Conservation (phyloP, 768 basidiomycete species). For the Trametes sanguinea region DNA sequence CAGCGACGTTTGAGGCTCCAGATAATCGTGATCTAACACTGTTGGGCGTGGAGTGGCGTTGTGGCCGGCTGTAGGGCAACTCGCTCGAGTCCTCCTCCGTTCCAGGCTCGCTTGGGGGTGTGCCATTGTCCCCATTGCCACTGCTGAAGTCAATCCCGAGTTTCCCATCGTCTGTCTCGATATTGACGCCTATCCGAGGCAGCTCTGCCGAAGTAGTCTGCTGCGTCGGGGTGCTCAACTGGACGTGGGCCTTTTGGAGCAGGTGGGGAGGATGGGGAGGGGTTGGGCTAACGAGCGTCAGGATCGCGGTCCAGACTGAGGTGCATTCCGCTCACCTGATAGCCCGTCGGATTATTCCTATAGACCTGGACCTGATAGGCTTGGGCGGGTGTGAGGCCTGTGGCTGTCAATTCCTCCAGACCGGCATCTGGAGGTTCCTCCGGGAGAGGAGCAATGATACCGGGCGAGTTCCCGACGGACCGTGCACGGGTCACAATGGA, state of each 20-base stretch:
- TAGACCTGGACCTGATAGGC: slow-evolving; percentile 80
- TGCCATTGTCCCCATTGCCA: slow-evolving; percentile 14
- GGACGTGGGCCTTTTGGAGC: slow-evolving; percentile 19
- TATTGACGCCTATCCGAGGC: slow-evolving; percentile 43
- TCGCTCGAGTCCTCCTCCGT: slow-evolving; percentile 26
- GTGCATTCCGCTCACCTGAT: slow-evolving; percentile 37
- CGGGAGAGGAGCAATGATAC: slow-evolving; percentile 47
- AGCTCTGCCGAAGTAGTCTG: slow-evolving; percentile 26
- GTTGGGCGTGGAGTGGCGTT: slow-evolving; percentile 23
- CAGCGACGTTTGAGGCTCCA: slow-evolving; percentile 23
- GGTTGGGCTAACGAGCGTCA: slow-evolving; percentile 13
- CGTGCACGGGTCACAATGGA: slow-evolving; percentile 47
- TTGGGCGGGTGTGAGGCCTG: slow-evolving; percentile 73
- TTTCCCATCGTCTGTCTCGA: slow-evolving; percentile 59
- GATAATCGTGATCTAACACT: slow-evolving; percentile 32
- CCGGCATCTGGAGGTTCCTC: slow-evolving; percentile 52
- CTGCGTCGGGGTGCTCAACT: slow-evolving; percentile 26
- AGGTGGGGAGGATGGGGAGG: neutral
- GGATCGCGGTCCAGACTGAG: slow-evolving; percentile 23
- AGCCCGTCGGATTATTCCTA: slow-evolving; percentile 43
- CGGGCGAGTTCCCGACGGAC: slow-evolving; percentile 51
- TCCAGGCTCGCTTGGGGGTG: slow-evolving; percentile 22
- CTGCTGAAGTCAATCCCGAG: slow-evolving; percentile 54
- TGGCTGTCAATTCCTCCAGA: slow-evolving; percentile 46
- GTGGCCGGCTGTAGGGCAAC: slow-evolving; percentile 22